Percentiles rank a stretch among this genome's conserved stretches.
Conservation (phyloP, 2,329 filamentous ascomycete genomes). For the Talaromyces sp. region DNA sequence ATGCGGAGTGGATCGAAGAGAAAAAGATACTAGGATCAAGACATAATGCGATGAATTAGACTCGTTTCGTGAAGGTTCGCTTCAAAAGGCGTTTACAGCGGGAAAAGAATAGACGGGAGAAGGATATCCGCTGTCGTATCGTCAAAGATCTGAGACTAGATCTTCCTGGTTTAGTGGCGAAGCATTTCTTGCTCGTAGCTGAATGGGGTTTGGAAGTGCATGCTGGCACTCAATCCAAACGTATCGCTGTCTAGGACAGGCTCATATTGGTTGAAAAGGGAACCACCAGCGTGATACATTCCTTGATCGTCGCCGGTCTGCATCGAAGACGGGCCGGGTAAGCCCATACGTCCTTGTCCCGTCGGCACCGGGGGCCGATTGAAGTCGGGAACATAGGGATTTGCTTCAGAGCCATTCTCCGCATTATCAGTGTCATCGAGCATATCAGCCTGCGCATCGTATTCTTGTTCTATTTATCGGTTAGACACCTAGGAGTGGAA, state of each 20-base stretch:
- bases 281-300: conserved; percentile 44
- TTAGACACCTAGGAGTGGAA: conserved; percentile 38
- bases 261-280: conserved; percentile 67
- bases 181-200: conserved; percentile 40
- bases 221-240: conserved; percentile 86
- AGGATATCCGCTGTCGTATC: background rate
- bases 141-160: background rate
- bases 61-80: background rate
- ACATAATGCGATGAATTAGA: background rate
- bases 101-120: background rate
- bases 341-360: conserved; percentile 35
- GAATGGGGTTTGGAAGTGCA: conserved; percentile 88
- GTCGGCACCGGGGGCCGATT: conserved; percentile 40
- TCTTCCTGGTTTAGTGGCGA: conserved; percentile 24
- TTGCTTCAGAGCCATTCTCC: conserved; percentile 62
- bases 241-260: conserved; percentile 88
- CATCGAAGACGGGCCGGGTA: conserved; percentile 41
- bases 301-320: conserved; percentile 34
- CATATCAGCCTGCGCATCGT: conserved; percentile 84
- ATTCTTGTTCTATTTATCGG: conserved; percentile 83
- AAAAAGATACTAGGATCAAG: background rate
- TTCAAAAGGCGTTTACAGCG: background rate
- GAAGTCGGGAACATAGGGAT: conserved; percentile 57
- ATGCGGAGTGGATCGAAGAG: conserved; percentile 5
- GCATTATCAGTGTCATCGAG: conserved; percentile 69